These are phyloP conservation scores for Drechslerella coelobrocha DNA, from an alignment of 2,329 filamentous ascomycete genomes.

Conservation along the genomic window DNA sequence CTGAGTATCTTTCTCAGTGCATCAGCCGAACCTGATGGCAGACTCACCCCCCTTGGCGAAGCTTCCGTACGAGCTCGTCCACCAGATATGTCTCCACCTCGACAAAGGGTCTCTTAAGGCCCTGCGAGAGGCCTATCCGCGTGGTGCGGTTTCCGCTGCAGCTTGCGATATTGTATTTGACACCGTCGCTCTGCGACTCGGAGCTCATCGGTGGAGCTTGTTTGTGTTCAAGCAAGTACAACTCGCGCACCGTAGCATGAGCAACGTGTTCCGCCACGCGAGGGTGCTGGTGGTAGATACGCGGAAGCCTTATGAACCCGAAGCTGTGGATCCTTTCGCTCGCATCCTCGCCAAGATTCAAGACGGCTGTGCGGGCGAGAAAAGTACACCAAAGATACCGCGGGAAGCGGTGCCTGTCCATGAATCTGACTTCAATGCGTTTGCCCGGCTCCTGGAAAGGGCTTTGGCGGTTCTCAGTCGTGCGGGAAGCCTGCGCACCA, in stretches of 20 bases:
- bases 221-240: background rate
- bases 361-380: background rate
- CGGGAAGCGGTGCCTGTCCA: too few species aligned
- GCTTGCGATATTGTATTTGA: background rate
- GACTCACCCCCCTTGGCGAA: background rate
- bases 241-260: background rate
- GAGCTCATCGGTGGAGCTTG: constrained; percentile 7
- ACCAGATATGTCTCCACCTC: constrained; percentile 1
- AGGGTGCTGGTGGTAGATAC: constrained; percentile 9
- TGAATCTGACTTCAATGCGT: background rate
- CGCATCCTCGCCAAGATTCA: background rate
- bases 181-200: constrained; percentile 5
- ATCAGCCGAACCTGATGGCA: background rate
- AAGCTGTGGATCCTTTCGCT: background rate
- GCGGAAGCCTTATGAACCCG: background rate
- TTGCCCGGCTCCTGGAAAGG: constrained; percentile 1
- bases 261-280: background rate
- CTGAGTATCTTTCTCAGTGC: too few species aligned
- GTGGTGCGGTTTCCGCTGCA: background rate
- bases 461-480: background rate
- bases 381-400: background rate
- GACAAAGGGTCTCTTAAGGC: constrained; percentile 9
- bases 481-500: background rate
- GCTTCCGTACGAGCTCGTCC: constrained; percentile 4
- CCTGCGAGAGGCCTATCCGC: background rate